These are phyloP conservation scores for Aspergillus felis DNA, from an alignment of 2,329 filamentous ascomycete genomes.

Conservation along the genomic window DNA sequence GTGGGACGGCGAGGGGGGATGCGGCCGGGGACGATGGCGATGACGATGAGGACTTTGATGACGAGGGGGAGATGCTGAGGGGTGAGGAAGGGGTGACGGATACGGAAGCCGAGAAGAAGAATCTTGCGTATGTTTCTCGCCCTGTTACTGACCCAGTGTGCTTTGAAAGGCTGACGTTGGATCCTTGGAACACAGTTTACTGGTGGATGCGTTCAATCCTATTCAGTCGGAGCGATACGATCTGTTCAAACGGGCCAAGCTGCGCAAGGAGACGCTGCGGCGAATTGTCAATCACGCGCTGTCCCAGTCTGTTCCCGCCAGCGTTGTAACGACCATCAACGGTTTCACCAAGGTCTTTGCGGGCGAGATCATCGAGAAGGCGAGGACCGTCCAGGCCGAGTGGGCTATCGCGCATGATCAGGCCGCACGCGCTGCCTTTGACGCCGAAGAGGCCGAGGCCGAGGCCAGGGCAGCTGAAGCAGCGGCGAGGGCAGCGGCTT, in stretches of 20 bases:
- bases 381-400: slow-evolving; percentile 58
- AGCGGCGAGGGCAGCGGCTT: slow-evolving; percentile 13
- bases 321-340: slow-evolving; percentile 61
- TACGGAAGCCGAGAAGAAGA: slow-evolving; percentile 51
- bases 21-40: slow-evolving; percentile 48
- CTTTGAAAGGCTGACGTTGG: slow-evolving; percentile 5
- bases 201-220: slow-evolving; percentile 46
- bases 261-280: slow-evolving; percentile 49
- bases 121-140: slow-evolving; percentile 40
- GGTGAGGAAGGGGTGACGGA: slow-evolving; percentile 45
- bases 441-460: slow-evolving; percentile 46
- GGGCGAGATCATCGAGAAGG: slow-evolving; percentile 62
- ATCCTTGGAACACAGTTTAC: slow-evolving; percentile 27
- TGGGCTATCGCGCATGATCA: slow-evolving; percentile 49
- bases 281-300: slow-evolving; percentile 64
- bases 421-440: slow-evolving; percentile 51
- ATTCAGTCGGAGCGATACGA: slow-evolving; percentile 48
- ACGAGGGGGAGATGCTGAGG: slow-evolving; percentile 44
- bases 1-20: slow-evolving; percentile 31
- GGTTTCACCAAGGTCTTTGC: slow-evolving; percentile 65
- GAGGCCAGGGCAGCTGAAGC: slow-evolving; percentile 46
- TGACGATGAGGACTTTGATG: slow-evolving; percentile 48
- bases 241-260: slow-evolving; percentile 47
- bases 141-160: slow-evolving; percentile 1
- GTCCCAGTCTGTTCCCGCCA: slow-evolving; percentile 62